phyloP scores from a whole-genome alignment of 805 yeast species.

The Kazachstania africana region DNA sequence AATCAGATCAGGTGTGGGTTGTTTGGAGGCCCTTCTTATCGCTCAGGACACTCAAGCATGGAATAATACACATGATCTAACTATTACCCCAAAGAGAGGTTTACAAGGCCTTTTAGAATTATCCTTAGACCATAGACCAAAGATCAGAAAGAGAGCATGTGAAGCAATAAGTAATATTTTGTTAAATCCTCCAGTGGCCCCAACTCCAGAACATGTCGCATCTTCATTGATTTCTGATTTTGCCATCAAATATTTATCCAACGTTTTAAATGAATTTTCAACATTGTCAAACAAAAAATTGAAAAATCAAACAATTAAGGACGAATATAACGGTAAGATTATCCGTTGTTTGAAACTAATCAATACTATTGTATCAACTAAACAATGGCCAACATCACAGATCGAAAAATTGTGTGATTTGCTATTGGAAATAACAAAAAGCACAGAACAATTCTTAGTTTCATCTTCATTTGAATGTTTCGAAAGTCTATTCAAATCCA shows the following conservation, averaged over 20 bases:
- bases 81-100: slow-evolving; percentile 64
- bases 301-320: slow-evolving; percentile 27
- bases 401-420: slow-evolving; percentile 66
- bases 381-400: slow-evolving; percentile 70
- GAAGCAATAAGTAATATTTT: slow-evolving; percentile 70
- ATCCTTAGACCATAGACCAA: slow-evolving; percentile 82
- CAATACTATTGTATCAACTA: slow-evolving; percentile 55
- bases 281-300: slow-evolving; percentile 26
- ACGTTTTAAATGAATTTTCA: slow-evolving; percentile 31
- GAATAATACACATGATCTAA: slow-evolving; percentile 42
- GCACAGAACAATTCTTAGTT: slow-evolving; percentile 78
- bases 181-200: slow-evolving; percentile 58
- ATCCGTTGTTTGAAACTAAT: slow-evolving; percentile 73
- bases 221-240: slow-evolving; percentile 57
- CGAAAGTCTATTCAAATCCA: slow-evolving; percentile 19
- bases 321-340: slow-evolving; percentile 43
- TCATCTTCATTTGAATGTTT: slow-evolving; percentile 74
- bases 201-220: slow-evolving; percentile 69
- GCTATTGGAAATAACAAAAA: slow-evolving; percentile 62
- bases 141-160: slow-evolving; percentile 88
- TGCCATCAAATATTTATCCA: slow-evolving; percentile 44
- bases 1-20: slow-evolving; percentile 73
- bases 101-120: slow-evolving; percentile 65
- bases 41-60: slow-evolving; percentile 78
- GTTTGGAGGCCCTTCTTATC: slow-evolving; percentile 63